Base-by-base conservation (phyloP, 1,284 basidiomycete genomes). In the Trametes versicolor region DNA sequence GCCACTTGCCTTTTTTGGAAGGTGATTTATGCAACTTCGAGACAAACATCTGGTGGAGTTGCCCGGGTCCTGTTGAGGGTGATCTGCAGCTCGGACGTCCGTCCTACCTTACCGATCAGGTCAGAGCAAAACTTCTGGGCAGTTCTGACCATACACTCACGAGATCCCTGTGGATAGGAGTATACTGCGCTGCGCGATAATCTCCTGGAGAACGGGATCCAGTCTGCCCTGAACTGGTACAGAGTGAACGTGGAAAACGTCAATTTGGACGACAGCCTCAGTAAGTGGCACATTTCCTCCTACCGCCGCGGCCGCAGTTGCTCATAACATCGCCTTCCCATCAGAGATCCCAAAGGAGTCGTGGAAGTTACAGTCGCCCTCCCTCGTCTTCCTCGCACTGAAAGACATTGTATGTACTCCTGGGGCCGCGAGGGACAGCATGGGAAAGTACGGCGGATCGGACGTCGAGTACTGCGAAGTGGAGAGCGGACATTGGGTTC, bases 171-270 rank as follows among this genome's bases (percentile, higher is more conserved):
- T n/a, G n/a, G n/a, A 4, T 17, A 63, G 61, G 61, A 63, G 32
- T 63, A 63, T 23, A 21, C 39, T 5, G 39, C 23, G 29, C n/a
- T 63, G 17, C 54, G 41, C 17, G 19, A 58, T 21, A 25, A 43
- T 10, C 6, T 64, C 25, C 19, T 59, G 27, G 34, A 23, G 6
- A 34, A 37, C 36, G 62, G 58, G 32, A 17, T 64, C 19, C 43
- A 29, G 4, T 58, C 62, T 2, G n/a, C 56, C 1, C 27, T 64
- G n/a, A 58, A 53, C 50, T 64, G 62, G 62, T 64, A 63, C 61
- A 48, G 15, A 15, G 45, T 15, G 1, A 7, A 25, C 1, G 23
- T 25, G 3, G 23, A 23, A 9, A 17, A 48, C 45, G 25, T 48
- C 25, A 27, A 48, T 9, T 4, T 48, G 3, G 21, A 48, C 12